A percentile compares a stretch with the other conserved stretches of the same genome.
phyloP scores from a whole-genome alignment of 2,329 filamentous ascomycete genomes.

The Beauveria pseudobassiana region DNA sequence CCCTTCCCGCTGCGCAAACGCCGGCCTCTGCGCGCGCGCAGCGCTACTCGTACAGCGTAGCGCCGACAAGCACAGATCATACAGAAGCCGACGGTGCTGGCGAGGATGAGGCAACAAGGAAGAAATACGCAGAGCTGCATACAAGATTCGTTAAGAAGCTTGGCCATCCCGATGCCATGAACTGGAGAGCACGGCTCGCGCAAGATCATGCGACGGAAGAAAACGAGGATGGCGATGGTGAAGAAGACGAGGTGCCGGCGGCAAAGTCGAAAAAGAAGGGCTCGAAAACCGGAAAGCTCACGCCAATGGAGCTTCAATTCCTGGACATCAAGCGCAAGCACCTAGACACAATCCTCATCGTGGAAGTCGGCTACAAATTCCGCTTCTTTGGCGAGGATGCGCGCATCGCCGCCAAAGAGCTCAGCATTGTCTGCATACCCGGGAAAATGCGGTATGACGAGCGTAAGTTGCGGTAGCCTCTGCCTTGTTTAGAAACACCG shows the following conservation, averaged over 20 bases:
- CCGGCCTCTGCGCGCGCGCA: conserved; percentile 5
- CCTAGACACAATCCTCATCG: conserved; percentile 79
- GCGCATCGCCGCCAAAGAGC: conserved; percentile 75
- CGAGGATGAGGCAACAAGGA: conserved; percentile 42
- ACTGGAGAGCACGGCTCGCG: conserved; percentile 52
- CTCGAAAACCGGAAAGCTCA: conserved; percentile 68
- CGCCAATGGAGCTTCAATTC: conserved; percentile 88
- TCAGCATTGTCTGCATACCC: conserved; percentile 94
- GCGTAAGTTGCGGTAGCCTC: conserved; percentile 38
- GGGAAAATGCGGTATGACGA: conserved; percentile 94
- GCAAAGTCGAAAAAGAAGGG: conserved; percentile 57
- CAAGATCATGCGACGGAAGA: conserved; percentile 48
- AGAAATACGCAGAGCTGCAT: conserved; percentile 65
- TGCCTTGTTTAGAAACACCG: not conserved
- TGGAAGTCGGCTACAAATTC: conserved; percentile 98
- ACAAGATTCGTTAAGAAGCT: conserved; percentile 84
- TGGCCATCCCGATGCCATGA: conserved; percentile 74
- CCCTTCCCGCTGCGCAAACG: conserved; percentile 22
- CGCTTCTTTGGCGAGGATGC: conserved; percentile 96
- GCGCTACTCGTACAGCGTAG: conserved; percentile 11
- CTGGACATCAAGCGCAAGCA: conserved; percentile 90
- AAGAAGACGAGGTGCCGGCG: conserved; percentile 41
- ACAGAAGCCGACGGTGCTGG: conserved; percentile 35
- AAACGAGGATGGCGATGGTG: conserved; percentile 50
- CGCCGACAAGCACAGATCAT: conserved; percentile 28